Conservation (phyloP, 2,329 filamentous ascomycete species). For the Thielaviopsis punctulata region DNA sequence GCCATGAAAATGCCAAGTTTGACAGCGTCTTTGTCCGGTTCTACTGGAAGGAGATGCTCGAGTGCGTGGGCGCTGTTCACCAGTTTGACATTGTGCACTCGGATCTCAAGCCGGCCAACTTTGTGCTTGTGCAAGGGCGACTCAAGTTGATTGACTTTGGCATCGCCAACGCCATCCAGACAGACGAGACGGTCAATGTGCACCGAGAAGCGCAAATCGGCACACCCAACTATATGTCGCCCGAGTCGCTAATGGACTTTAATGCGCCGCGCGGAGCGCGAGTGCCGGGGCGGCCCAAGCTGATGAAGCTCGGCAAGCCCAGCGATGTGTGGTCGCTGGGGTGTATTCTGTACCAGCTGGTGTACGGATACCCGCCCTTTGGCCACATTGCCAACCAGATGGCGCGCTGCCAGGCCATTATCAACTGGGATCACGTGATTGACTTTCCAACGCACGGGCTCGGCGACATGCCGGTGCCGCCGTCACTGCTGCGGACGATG, state of each 20-base stretch:
- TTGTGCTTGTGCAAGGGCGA: slow-evolving; percentile 75
- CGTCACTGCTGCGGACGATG: slow-evolving; percentile 42
- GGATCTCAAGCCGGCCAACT: slow-evolving; percentile 93
- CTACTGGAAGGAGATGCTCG: slow-evolving; percentile 99
- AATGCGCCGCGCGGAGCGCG: slow-evolving; percentile 43
- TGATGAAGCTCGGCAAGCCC: slow-evolving; percentile 92
- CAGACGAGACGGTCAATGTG: slow-evolving; percentile 90
- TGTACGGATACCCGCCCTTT: slow-evolving; percentile 91
- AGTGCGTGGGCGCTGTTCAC: slow-evolving; percentile 82
- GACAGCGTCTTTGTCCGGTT: slow-evolving; percentile 87
- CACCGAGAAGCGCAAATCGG: slow-evolving; percentile 91
- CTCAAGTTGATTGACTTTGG: slow-evolving; percentile 97
- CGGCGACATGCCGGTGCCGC: slow-evolving; percentile 44
- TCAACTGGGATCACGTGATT: slow-evolving; percentile 58
- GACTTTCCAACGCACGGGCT: slow-evolving; percentile 54
- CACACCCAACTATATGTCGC: slow-evolving; percentile 97
- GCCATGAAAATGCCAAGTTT: slow-evolving; percentile 55
- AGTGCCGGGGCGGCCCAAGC: slow-evolving; percentile 36
- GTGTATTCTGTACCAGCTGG: slow-evolving; percentile 95
- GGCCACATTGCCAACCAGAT: slow-evolving; percentile 80
- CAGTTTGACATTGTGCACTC: slow-evolving; percentile 86
- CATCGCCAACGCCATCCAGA: slow-evolving; percentile 92
- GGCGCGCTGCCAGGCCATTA: slow-evolving; percentile 71
- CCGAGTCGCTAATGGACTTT: slow-evolving; percentile 78
- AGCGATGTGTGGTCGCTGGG: slow-evolving; percentile 93